Evolutionary conservation across 1,284 basidiomycete genomes (phyloP).

Genomic region (Clitocybe nebularis): DNA sequence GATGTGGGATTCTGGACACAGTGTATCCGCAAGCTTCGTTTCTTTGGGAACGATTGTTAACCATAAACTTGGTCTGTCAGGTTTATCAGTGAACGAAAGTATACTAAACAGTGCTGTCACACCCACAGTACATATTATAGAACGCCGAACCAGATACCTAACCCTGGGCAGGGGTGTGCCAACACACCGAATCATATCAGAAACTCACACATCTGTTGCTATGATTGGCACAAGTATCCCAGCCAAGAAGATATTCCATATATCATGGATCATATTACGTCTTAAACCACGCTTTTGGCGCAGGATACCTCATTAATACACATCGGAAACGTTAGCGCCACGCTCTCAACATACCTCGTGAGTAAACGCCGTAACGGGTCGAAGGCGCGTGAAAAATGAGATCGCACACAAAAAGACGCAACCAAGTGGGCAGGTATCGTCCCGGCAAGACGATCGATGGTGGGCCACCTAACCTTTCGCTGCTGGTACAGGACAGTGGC

Average conservation of each 20-base stretch:
- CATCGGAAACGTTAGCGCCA: slow-evolving; percentile 49
- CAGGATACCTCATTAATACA: slow-evolving; percentile 1
- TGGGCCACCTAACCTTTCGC: no score
- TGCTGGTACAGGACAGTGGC: no score
- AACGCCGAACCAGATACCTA: slow-evolving; percentile 24
- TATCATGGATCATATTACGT: slow-evolving; percentile 6
- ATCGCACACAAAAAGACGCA: no score
- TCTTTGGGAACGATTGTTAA: slow-evolving; percentile 16
- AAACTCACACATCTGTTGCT: slow-evolving; percentile 26
- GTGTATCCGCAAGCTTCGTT: slow-evolving; percentile 25
- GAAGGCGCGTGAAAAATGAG: no score
- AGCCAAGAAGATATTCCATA: slow-evolving; percentile 17
- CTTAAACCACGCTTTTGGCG: slow-evolving; percentile 9
- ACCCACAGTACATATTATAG: slow-evolving; percentile 27
- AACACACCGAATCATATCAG: neutral
- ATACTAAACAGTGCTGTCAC: slow-evolving; percentile 2
- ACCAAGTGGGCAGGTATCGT: no score
- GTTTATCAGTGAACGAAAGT: slow-evolving; percentile 5
- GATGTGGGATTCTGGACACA: slow-evolving; percentile 22
- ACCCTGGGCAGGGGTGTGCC: slow-evolving; percentile 14
- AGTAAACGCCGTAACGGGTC: slow-evolving; percentile 35
- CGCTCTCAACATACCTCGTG: slow-evolving; percentile 51
- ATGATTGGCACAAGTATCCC: slow-evolving; percentile 20
- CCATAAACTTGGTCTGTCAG: slow-evolving; percentile 17
- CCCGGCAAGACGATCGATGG: no score